A percentile compares a stretch with the other conserved stretches of the same genome.
Evolutionary conservation across 192 early-diverging fungal genomes (phyloP).

Genomic region (Coemansia sp.): DNA sequence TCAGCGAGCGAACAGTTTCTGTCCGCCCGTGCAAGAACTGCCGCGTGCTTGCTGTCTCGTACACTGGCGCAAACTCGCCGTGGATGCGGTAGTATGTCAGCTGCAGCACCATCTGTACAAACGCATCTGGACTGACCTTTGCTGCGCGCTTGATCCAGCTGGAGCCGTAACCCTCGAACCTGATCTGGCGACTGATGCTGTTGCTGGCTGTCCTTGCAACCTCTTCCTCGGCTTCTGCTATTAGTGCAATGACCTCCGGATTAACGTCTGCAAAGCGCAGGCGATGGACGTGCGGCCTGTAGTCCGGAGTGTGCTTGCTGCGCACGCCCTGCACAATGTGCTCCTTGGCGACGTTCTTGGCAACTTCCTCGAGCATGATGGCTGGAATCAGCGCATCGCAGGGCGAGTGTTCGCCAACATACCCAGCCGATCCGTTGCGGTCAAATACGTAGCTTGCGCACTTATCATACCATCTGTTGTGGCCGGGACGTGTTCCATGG

Average conservation of each 20-base stretch:
- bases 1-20: slow-evolving; percentile 80
- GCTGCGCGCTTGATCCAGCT: slow-evolving; percentile 75
- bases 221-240: slow-evolving; percentile 57
- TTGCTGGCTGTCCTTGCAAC: slow-evolving; percentile 57
- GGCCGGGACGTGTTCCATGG: slow-evolving; percentile 55
- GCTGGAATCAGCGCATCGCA: slow-evolving; percentile 80
- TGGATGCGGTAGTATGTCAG: slow-evolving; percentile 79
- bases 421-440: slow-evolving; percentile 67
- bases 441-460: slow-evolving; percentile 66
- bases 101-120: slow-evolving; percentile 84
- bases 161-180: slow-evolving; percentile 71
- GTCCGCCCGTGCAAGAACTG: slow-evolving; percentile 82
- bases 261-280: slow-evolving; percentile 36
- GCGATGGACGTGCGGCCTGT: slow-evolving; percentile 59
- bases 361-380: slow-evolving; percentile 57
- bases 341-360: slow-evolving; percentile 32
- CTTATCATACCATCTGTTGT: slow-evolving; percentile 93
- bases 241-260: slow-evolving; percentile 22
- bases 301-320: slow-evolving; percentile 42
- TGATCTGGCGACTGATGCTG: slow-evolving; percentile 63
- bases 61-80: slow-evolving; percentile 63
- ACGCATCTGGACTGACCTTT: slow-evolving; percentile 74
- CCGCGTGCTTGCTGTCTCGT: slow-evolving; percentile 84
- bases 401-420: slow-evolving; percentile 79
- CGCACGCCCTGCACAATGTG: slow-evolving; percentile 19